Conservation (phyloP, 495 filamentous ascomycete species). For the Zalerion maritima region DNA sequence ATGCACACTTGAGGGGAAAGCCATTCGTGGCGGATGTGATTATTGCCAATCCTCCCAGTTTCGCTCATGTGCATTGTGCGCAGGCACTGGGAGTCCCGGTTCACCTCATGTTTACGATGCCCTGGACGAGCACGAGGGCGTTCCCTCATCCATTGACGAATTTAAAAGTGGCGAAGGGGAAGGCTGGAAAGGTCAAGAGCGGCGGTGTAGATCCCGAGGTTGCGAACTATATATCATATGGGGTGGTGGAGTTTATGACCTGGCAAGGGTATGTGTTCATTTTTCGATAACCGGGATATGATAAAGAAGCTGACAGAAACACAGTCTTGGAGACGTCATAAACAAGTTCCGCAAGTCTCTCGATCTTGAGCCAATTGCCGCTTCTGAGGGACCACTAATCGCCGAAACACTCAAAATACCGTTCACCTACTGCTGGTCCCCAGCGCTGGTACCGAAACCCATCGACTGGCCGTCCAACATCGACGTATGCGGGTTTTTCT, state of each 20-base stretch:
- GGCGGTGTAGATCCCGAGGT: slow-evolving; percentile 31
- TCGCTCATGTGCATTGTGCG: slow-evolving; percentile 52
- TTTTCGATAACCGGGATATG: background rate
- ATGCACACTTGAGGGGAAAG: slow-evolving; percentile 18
- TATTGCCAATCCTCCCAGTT: slow-evolving; percentile 53
- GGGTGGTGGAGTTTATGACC: slow-evolving; percentile 47
- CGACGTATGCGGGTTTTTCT: slow-evolving; percentile 48
- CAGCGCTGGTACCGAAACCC: slow-evolving; percentile 46
- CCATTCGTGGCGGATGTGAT: slow-evolving; percentile 54
- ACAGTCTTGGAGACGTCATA: slow-evolving; percentile 42
- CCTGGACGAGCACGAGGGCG: slow-evolving; percentile 40
- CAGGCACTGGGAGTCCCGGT: slow-evolving; percentile 45
- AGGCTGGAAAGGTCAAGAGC: slow-evolving; percentile 14
- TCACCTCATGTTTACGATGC: slow-evolving; percentile 59
- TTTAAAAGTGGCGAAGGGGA: too few relatives aligned
- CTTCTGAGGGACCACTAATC: slow-evolving; percentile 20
- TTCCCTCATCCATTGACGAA: slow-evolving; percentile 45
- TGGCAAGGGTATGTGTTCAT: slow-evolving; percentile 42
- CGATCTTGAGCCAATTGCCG: slow-evolving; percentile 34
- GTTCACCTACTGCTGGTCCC: slow-evolving; percentile 53
- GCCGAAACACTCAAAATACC: slow-evolving; percentile 36
- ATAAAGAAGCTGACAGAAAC: slow-evolving; percentile 6
- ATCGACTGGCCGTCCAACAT: slow-evolving; percentile 45
- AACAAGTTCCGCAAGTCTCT: slow-evolving; percentile 40
- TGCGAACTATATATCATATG: slow-evolving; percentile 45